Evolutionary conservation across 805 yeast genomes (phyloP).

Genomic region (Candida orba): DNA sequence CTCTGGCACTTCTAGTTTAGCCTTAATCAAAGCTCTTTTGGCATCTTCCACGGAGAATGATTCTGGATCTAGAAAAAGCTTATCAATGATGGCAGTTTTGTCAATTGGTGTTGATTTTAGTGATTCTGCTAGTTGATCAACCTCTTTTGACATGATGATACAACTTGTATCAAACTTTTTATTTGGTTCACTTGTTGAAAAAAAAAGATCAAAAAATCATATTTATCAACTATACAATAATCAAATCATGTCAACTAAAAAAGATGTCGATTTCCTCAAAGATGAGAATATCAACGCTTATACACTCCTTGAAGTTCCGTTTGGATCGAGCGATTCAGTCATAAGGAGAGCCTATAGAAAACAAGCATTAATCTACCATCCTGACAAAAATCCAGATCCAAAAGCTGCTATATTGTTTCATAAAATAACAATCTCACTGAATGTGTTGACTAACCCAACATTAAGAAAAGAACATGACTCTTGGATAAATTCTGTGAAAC

Average conservation of each 20-base stretch:
- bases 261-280: conserved; percentile 17
- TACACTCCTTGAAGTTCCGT: conserved; percentile 59
- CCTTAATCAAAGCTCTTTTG: neutral
- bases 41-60: neutral
- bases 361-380: conserved; percentile 72
- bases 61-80: neutral
- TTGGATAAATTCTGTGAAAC: conserved; percentile 12
- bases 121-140: too few species aligned
- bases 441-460: conserved; percentile 68
- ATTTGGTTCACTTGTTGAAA: too few species aligned
- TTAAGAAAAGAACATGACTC: conserved; percentile 77
- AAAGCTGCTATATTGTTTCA: conserved; percentile 93
- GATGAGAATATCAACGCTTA: conserved; percentile 31
- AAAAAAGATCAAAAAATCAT: neutral
- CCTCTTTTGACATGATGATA: neutral
- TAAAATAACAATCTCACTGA: conserved; percentile 78
- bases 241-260: conserved; percentile 11
- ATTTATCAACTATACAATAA: neutral
- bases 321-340: conserved; percentile 51
- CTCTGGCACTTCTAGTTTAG: neutral
- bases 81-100: neutral
- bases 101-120: neutral
- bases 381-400: conserved; percentile 71
- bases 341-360: conserved; percentile 76
- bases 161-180: too few species aligned